Evolutionary conservation across 176 grass and related monocot species (phyloP).

Genomic region (Phragmites australis): DNA sequence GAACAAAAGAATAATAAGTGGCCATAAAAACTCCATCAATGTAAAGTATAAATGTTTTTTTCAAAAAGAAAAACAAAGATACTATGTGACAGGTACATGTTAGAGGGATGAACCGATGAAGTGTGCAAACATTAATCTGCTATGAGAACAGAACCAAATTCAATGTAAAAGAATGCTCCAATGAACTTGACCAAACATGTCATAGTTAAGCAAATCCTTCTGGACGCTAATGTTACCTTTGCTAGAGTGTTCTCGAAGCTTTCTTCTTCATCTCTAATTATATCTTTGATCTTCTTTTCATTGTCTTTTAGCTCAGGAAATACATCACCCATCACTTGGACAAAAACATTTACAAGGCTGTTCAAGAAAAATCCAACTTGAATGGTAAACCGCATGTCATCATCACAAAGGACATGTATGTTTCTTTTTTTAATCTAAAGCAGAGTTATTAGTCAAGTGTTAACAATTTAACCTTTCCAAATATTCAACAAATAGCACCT

Average conservation of each 20-base stretch:
- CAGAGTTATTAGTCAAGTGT: neutral
- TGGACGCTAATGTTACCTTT: slow-evolving; percentile 63
- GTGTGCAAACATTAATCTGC: neutral
- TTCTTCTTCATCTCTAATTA: slow-evolving; percentile 92
- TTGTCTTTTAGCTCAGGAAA: slow-evolving; percentile 84
- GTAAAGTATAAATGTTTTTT: neutral
- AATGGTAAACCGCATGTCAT: slow-evolving; percentile 1
- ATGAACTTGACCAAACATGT: neutral
- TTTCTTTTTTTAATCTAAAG: neutral
- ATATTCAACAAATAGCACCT: neutral
- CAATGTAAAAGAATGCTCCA: neutral
- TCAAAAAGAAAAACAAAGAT: neutral
- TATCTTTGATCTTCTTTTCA: slow-evolving; percentile 74
- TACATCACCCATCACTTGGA: slow-evolving; percentile 81
- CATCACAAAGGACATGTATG: neutral
- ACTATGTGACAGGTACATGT: neutral
- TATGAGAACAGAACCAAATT: neutral
- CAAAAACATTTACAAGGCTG: slow-evolving; percentile 86
- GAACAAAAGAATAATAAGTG: slow-evolving; percentile 2
- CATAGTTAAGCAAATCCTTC: slow-evolving; percentile 1
- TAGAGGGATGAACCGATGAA: neutral
- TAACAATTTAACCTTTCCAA: neutral
- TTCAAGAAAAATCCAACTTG: slow-evolving; percentile 16
- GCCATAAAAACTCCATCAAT: neutral
- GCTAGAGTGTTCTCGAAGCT: slow-evolving; percentile 94